Evolutionary conservation across 345 rosid genomes (phyloP).

Genomic region (Excoecaria cochinchinensis): DNA sequence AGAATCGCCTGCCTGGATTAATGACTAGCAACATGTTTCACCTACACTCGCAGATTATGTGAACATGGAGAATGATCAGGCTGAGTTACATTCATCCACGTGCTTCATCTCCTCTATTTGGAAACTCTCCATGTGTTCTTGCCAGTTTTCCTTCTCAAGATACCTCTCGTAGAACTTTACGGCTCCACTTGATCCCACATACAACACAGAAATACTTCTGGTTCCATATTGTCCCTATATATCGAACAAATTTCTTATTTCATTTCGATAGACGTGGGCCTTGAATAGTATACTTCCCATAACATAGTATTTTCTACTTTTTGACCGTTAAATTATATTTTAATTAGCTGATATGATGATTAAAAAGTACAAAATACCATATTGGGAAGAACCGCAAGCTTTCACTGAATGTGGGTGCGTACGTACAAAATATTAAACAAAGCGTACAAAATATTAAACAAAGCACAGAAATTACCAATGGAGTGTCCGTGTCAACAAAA

Average conservation of each 20-base stretch:
- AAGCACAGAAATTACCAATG: constrained; percentile 30
- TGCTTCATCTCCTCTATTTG: constrained; percentile 25
- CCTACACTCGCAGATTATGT: neutral
- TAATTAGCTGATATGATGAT: too few relatives aligned
- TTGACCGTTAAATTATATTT: too few relatives aligned
- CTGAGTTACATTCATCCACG: neutral
- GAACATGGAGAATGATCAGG: neutral
- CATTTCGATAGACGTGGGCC: neutral
- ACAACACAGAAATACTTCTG: constrained; percentile 61
- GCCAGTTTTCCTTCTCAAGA: constrained; percentile 54
- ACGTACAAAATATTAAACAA: neutral
- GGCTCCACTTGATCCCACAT: constrained; percentile 46
- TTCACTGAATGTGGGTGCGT: neutral
- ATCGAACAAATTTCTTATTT: neutral
- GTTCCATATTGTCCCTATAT: constrained; percentile 69
- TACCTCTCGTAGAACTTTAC: constrained; percentile 52
- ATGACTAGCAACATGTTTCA: neutral
- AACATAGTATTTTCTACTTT: too few relatives aligned
- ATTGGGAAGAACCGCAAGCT: too few relatives aligned
- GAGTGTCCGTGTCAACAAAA: constrained; percentile 44
- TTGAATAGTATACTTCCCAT: too few relatives aligned
- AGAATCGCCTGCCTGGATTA: too few relatives aligned
- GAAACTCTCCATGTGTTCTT: constrained; percentile 37
- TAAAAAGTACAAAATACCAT: too few relatives aligned
- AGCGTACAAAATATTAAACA: neutral